Conservation (phyloP, 2,329 filamentous ascomycete species). For the Chaetomiaceae sp. region DNA sequence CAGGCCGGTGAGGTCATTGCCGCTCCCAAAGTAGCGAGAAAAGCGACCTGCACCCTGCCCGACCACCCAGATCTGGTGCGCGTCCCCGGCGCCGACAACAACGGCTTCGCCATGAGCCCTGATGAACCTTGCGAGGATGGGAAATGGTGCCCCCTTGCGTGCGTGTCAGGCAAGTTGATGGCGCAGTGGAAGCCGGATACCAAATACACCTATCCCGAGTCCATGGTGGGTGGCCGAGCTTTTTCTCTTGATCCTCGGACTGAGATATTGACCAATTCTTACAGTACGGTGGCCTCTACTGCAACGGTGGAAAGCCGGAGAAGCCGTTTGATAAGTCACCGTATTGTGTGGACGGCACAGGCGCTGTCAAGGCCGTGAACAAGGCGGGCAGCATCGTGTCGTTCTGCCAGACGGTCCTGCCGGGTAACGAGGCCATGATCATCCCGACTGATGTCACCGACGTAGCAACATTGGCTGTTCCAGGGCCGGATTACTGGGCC, state of each 20-base stretch:
- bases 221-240: constrained; percentile 55
- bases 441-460: constrained; percentile 67
- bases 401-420: constrained; percentile 75
- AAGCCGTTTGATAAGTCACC: constrained; percentile 66
- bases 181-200: constrained; percentile 73
- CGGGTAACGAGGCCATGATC: constrained; percentile 77
- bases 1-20: constrained; percentile 18
- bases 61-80: constrained; percentile 61
- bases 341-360: constrained; percentile 67
- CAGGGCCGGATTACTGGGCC: constrained; percentile 66
- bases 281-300: constrained; percentile 70
- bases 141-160: constrained; percentile 72
- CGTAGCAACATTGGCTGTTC: constrained; percentile 62
- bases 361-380: constrained; percentile 62
- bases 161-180: constrained; percentile 70
- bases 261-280: constrained; percentile 13
- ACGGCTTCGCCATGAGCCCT: constrained; percentile 75
- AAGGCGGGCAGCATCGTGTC: constrained; percentile 58
- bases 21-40: constrained; percentile 43
- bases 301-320: constrained; percentile 60
- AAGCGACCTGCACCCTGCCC: constrained; percentile 61
- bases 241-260: not conserved
- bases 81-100: constrained; percentile 64
- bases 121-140: constrained; percentile 65
- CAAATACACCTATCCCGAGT: constrained; percentile 63